phyloP scores from a whole-genome alignment of 805 yeast genomes.

The Pichia scutulata region DNA sequence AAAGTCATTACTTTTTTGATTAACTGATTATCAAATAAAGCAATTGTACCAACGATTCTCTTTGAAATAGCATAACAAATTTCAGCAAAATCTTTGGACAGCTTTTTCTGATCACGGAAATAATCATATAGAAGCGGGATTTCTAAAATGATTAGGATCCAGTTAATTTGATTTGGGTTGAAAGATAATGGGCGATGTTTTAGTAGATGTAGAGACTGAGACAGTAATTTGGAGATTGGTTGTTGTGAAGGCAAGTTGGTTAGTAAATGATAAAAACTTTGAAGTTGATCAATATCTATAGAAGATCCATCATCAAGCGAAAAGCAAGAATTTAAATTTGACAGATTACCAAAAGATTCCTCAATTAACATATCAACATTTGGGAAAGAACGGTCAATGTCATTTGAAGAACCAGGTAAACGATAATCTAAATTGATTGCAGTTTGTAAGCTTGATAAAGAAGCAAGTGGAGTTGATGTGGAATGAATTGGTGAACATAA shows the following conservation, averaged over 20 bases:
- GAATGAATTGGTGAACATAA: not conserved
- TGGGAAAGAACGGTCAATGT: constrained; percentile 25
- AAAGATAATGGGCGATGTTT: constrained; percentile 39
- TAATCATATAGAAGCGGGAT: constrained; percentile 55
- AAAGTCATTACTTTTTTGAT: constrained; percentile 42
- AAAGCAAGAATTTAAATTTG: constrained; percentile 50
- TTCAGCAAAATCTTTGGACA: constrained; percentile 42
- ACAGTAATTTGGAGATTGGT: constrained; percentile 50
- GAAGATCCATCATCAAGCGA: constrained; percentile 26
- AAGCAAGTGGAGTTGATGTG: not conserved
- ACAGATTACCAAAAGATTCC: constrained; percentile 39
- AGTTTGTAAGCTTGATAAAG: not conserved
- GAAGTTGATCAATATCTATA: too few species aligned
- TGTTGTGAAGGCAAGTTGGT: constrained; percentile 48
- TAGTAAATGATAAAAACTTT: constrained; percentile 38
- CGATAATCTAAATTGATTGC: not conserved
- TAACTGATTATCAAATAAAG: constrained; percentile 37
- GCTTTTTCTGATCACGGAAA: constrained; percentile 22
- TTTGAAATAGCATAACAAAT: constrained; percentile 64
- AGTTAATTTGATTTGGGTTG: constrained; percentile 39
- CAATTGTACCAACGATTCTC: constrained; percentile 58
- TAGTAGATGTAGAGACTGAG: constrained; percentile 44
- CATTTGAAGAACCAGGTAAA: not conserved
- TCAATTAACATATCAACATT: constrained; percentile 45
- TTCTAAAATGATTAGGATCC: constrained; percentile 61